phyloP scores from a whole-genome alignment of 352 stramenopile genomes.

The Globisporangium acanthophoron region DNA sequence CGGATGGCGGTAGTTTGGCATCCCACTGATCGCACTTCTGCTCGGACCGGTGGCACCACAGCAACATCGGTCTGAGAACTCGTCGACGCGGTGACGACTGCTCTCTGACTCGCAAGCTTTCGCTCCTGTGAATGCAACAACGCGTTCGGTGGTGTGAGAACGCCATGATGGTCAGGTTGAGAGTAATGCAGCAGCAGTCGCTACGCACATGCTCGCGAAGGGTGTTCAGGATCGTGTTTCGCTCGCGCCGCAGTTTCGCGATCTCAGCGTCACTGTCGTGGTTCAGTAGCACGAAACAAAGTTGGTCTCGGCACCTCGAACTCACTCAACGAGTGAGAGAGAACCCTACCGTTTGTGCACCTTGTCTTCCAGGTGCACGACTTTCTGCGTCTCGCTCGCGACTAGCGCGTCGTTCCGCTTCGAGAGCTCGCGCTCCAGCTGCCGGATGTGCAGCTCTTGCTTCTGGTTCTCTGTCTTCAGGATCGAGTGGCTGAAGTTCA shows the following conservation, averaged over 20 bases:
- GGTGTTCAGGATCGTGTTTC: slow-evolving; percentile 53
- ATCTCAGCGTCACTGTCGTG: slow-evolving; percentile 49
- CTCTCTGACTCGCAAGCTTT: slow-evolving; percentile 18
- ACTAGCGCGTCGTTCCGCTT: slow-evolving; percentile 39
- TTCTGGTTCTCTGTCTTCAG: slow-evolving; percentile 52
- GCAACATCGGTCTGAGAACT: slow-evolving; percentile 16
- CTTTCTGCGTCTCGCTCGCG: slow-evolving; percentile 30
- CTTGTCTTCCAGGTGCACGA: slow-evolving; percentile 39
- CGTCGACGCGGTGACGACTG: slow-evolving; percentile 11
- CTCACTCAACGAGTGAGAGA: not conserved
- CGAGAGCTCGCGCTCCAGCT: slow-evolving; percentile 58
- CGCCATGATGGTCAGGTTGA: not conserved
- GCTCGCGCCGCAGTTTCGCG: slow-evolving; percentile 47
- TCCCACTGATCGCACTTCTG: not conserved
- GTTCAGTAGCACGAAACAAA: slow-evolving; percentile 1
- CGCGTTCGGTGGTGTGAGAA: not conserved
- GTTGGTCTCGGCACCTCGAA: not conserved
- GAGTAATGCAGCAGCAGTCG: not conserved
- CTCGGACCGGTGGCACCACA: not conserved
- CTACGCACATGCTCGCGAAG: slow-evolving; percentile 38
- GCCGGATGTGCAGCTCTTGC: slow-evolving; percentile 47
- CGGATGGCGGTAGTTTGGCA: slow-evolving; percentile 1
- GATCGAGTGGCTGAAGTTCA: slow-evolving; percentile 36
- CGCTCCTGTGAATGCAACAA: slow-evolving; percentile 17
- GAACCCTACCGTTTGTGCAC: slow-evolving; percentile 29